Percentiles rank a stretch among this genome's conserved stretches.
These are phyloP conservation scores for Chaetomium cochliodes DNA, from an alignment of 495 filamentous ascomycete species.

Conservation along the genomic window DNA sequence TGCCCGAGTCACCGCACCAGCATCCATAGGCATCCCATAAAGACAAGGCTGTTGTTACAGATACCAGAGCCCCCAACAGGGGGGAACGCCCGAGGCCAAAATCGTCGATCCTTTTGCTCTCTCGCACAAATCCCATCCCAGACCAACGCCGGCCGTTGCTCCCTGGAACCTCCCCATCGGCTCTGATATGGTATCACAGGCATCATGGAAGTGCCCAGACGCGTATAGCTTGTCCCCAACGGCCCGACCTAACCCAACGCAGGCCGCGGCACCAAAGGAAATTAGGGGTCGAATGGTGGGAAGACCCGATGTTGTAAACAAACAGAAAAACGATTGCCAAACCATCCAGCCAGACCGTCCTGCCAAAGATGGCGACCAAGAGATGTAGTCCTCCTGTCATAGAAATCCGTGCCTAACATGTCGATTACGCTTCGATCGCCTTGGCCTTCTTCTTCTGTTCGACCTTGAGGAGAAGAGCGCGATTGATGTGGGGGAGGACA, in stretches of 20 bases:
- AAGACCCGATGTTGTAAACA: background rate
- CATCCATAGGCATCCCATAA: background rate
- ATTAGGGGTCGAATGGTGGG: background rate
- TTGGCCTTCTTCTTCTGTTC: slow-evolving; percentile 99
- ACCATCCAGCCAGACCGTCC: background rate
- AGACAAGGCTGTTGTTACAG: slow-evolving; percentile 18
- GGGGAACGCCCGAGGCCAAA: background rate
- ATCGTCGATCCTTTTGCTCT: background rate
- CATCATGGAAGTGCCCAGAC: background rate
- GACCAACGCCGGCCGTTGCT: slow-evolving; percentile 8
- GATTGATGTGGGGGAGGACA: slow-evolving; percentile 98
- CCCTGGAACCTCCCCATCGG: background rate
- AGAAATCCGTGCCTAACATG: background rate
- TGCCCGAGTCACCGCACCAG: background rate
- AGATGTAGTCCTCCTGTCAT: background rate
- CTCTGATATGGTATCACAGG: background rate
- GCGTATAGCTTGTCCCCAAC: background rate
- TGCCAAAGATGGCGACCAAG: slow-evolving; percentile 6
- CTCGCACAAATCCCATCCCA: slow-evolving; percentile 3
- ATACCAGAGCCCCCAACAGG: slow-evolving; percentile 3
- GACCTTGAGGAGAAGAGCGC: slow-evolving; percentile 93
- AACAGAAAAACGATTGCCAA: slow-evolving; percentile 17
- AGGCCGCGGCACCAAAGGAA: slow-evolving; percentile 18
- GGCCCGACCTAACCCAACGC: background rate
- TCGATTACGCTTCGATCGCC: slow-evolving; percentile 55